Percentiles rank a stretch among this genome's conserved stretches.
Evolutionary conservation across 176 grass and related monocot genomes (phyloP).

Genomic region (Cenchrus fungigraminus): DNA sequence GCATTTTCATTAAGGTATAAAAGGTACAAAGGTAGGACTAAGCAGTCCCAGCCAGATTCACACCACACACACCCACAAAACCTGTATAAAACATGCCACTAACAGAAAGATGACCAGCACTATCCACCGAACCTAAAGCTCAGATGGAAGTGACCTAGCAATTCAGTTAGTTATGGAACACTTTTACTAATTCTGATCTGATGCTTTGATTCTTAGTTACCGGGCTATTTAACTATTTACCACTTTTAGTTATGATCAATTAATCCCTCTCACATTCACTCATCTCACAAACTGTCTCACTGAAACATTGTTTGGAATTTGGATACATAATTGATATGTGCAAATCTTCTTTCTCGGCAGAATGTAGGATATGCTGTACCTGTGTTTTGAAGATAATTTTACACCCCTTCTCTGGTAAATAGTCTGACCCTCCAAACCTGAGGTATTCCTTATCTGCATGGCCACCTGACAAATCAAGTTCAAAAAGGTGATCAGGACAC

Average conservation of each 20-base stretch:
- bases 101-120: too few species aligned
- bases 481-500: slow-evolving; percentile 31
- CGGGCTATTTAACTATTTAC: too few species aligned
- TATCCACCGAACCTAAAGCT: too few species aligned
- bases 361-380: slow-evolving; percentile 45
- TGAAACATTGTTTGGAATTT: slow-evolving; percentile 24
- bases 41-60: too few species aligned
- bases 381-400: slow-evolving; percentile 61
- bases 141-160: neutral
- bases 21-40: too few species aligned
- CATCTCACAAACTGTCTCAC: neutral
- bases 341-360: slow-evolving; percentile 12
- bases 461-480: slow-evolving; percentile 53
- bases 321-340: neutral
- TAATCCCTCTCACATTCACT: too few species aligned
- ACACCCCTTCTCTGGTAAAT: slow-evolving; percentile 78
- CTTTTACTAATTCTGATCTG: slow-evolving; percentile 1
- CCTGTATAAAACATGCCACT: too few species aligned
- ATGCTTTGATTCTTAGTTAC: slow-evolving; percentile 11
- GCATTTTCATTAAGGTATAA: too few species aligned
- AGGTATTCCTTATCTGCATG: slow-evolving; percentile 73
- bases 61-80: too few species aligned
- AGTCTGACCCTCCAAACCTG: slow-evolving; percentile 72
- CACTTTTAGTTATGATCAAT: too few species aligned
- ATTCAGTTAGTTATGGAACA: slow-evolving; percentile 10